Percentiles rank a stretch among this genome's conserved stretches.
phyloP scores from a whole-genome alignment of 2,329 filamentous ascomycete genomes.

The Colletotrichum sp. region DNA sequence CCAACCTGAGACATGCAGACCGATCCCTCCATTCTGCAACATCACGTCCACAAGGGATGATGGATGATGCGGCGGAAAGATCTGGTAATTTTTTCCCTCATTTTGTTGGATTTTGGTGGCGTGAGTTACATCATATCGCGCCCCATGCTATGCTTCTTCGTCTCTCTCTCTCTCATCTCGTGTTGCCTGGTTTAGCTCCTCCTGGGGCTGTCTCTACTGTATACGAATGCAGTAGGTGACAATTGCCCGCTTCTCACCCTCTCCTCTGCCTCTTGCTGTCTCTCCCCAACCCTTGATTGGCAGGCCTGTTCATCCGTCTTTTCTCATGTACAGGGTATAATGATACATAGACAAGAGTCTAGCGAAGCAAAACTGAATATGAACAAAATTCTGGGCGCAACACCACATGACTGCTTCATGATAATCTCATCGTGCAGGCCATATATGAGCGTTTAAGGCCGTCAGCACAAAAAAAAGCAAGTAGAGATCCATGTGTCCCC shows the following conservation, averaged over 20 bases:
- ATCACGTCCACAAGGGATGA: neutral
- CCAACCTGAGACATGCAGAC: slow-evolving; percentile 20
- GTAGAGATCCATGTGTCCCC: neutral
- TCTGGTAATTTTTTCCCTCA: neutral
- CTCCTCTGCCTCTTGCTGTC: neutral
- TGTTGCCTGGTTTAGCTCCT: neutral
- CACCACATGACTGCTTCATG: neutral
- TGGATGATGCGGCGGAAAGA: neutral
- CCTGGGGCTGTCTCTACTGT: neutral
- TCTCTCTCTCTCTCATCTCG: neutral
- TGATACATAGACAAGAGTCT: slow-evolving; percentile 5
- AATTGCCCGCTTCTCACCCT: neutral
- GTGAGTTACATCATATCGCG: neutral
- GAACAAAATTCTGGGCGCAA: neutral
- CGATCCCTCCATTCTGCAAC: slow-evolving; percentile 16
- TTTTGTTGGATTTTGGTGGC: neutral
- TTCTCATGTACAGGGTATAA: slow-evolving; percentile 21
- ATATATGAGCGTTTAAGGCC: neutral
- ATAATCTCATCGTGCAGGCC: neutral
- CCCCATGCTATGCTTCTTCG: neutral
- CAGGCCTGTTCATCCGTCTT: neutral
- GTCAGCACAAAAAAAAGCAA: neutral
- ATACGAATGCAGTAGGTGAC: neutral
- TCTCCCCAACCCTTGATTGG: neutral
- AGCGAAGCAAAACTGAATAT: neutral